Percentiles rank a stretch among this genome's conserved stretches.
These are phyloP conservation scores for Erodium moschatum DNA, from an alignment of 441 rosid genomes.

Conservation along the genomic window DNA sequence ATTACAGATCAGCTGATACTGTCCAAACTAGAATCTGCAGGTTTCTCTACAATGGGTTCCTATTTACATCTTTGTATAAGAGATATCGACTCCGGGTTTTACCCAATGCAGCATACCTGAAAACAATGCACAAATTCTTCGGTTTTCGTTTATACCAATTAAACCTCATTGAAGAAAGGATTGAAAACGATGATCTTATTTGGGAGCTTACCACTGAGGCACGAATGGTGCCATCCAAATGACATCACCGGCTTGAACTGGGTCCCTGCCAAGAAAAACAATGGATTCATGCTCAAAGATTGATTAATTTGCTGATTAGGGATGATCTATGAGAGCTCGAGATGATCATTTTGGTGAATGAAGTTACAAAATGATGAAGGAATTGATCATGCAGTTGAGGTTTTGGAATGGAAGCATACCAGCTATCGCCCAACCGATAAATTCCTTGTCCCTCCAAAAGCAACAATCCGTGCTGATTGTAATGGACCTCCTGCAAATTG, in stretches of 20 bases:
- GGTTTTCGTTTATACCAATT: constrained; percentile 3
- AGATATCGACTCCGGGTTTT: constrained; percentile 57
- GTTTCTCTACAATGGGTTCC: constrained; percentile 44
- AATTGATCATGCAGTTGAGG: constrained; percentile 6
- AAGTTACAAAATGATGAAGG: not conserved
- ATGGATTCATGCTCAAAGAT: not conserved
- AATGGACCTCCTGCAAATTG: constrained; percentile 70
- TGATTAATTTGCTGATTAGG: not conserved
- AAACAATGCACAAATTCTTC: constrained; percentile 15
- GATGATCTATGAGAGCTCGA: not conserved
- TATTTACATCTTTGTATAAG: constrained; percentile 77
- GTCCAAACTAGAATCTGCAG: not conserved
- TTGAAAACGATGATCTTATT: not conserved
- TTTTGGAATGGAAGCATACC: constrained; percentile 36
- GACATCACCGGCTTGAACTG: constrained; percentile 88
- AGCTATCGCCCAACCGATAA: constrained; percentile 76
- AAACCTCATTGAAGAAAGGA: constrained; percentile 12
- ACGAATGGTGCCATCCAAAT: constrained; percentile 98
- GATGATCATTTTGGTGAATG: not conserved
- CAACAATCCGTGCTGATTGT: constrained; percentile 85
- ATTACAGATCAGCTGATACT: not conserved
- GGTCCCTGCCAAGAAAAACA: constrained; percentile 46
- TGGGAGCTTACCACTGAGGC: constrained; percentile 60
- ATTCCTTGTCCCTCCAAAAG: constrained; percentile 86
- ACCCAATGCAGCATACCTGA: constrained; percentile 84